Evolutionary conservation across 345 rosid species (phyloP), one percentile per base, ranked within the genome.

Genomic region (Populus davidiana): DNA sequence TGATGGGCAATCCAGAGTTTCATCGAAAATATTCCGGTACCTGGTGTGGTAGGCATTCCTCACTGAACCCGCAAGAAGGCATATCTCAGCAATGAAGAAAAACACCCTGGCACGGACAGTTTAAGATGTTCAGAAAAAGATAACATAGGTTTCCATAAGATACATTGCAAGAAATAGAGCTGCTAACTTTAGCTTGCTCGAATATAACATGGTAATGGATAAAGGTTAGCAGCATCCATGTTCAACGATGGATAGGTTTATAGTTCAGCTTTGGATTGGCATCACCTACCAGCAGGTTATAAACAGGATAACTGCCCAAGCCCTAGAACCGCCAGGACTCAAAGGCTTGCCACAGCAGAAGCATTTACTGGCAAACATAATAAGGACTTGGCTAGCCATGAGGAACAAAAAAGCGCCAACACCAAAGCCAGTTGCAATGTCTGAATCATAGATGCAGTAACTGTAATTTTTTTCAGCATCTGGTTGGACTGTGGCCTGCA

Each of bases 21-120:
- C 93, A 62, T 79, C 75, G 76, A 93, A 85, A 67, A 91, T 36
- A n/a, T 92, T 89, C 86, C 91, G 76, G 87, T 96, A 93, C 83
- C 86, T 93, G 77, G 97, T 92, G 88, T 96, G 99, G 87, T 93
- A 92, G 5, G 98, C 98, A 77, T 96, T 96, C 83, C 86, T 91
- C 18, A 93, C 92, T 0, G 98, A 96, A 78, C 94, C 99, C 38
- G 98, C 99, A 72, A 96, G 78, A 85, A 96, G 78, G 81, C 98
- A 92, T 47, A 86, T 83, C 90, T 91, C 99, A 0, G 98, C 98
- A 25, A 96, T 88, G 68, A 90, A 25, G 90, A 96, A 96, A 83
- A 81, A 73, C 29, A 79, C 78, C 81, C 81, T 78, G 76, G 41
- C 5, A 13, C 16, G 71, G 43, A 9, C 38, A 75, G 20, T 67